These are phyloP conservation scores for Entoloma clypeatum DNA, from an alignment of 1,284 basidiomycete genomes.

Conservation along the genomic window DNA sequence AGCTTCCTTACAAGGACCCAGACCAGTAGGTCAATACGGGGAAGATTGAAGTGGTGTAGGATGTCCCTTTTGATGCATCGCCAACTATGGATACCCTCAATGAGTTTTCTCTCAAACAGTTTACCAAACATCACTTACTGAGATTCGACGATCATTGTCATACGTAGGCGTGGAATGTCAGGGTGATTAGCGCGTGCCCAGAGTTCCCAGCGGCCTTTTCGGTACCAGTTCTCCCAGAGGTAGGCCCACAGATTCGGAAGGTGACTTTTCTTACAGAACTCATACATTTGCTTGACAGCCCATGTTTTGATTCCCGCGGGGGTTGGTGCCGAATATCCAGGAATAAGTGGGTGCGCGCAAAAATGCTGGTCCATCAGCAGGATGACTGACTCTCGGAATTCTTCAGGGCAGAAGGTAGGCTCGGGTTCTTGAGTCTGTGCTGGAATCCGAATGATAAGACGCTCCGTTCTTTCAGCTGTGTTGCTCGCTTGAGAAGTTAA, in stretches of 20 bases:
- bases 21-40: conserved; percentile 28
- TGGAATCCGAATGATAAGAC: too few relatives aligned
- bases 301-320: conserved; percentile 26
- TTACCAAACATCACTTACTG: too few relatives aligned
- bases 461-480: too few relatives aligned
- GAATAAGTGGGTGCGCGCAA: conserved; percentile 29
- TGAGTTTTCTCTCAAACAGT: too few relatives aligned
- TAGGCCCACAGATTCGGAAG: conserved; percentile 24
- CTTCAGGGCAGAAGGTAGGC: conserved; percentile 16
- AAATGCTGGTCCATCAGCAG: conserved; percentile 25
- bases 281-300: conserved; percentile 28
- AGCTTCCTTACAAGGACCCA: conserved; percentile 30
- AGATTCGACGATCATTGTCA: conserved; percentile 5
- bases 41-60: conserved; percentile 30
- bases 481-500: too few relatives aligned
- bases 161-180: background rate
- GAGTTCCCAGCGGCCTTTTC: conserved; percentile 24
- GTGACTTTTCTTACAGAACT: conserved; percentile 25
- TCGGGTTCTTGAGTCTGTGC: background rate
- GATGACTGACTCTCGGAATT: conserved; percentile 17
- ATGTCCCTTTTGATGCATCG: conserved; percentile 30
- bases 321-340: conserved; percentile 16
- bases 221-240: conserved; percentile 29
- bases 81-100: too few relatives aligned
- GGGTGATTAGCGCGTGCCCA: conserved; percentile 18